Percentiles rank a stretch among this genome's conserved stretches.
Conservation (phyloP, 139 green algal species). For the Haematococcus lacustris region DNA sequence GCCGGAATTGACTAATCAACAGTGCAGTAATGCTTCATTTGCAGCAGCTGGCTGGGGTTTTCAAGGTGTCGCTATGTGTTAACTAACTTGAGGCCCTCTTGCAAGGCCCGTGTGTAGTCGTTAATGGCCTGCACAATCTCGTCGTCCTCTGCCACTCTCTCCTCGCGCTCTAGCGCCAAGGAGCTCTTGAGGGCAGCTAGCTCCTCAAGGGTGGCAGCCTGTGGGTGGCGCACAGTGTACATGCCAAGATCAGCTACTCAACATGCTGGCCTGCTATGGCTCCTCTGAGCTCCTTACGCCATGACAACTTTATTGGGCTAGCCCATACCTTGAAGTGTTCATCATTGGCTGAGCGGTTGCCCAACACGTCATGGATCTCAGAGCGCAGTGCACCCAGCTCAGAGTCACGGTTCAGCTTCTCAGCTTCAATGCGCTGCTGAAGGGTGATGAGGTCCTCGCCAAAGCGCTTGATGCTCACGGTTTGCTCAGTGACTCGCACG, state of each 20-base stretch:
- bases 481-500: conserved; percentile 27
- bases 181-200: conserved; percentile 48
- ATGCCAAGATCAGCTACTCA: too few relatives aligned
- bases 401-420: conserved; percentile 32
- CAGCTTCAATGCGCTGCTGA: conserved; percentile 49
- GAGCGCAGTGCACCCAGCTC: conserved; percentile 38
- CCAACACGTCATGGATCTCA: conserved; percentile 56
- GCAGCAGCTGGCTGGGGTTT: too few relatives aligned
- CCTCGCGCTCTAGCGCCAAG: conserved; percentile 61
- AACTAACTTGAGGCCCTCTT: conserved; percentile 66
- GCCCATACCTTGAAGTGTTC: conserved; percentile 53
- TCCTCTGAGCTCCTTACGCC: too few relatives aligned
- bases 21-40: too few relatives aligned
- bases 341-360: conserved; percentile 45
- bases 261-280: too few relatives aligned
- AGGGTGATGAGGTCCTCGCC: conserved; percentile 60
- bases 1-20: too few relatives aligned
- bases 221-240: too few relatives aligned
- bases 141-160: conserved; percentile 69
- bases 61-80: too few relatives aligned
- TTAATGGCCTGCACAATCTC: conserved; percentile 69
- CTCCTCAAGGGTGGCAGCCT: conserved; percentile 51
- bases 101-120: conserved; percentile 68
- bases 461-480: conserved; percentile 37
- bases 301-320: too few relatives aligned